Evolutionary conservation across 2,329 filamentous ascomycete genomes (phyloP), one percentile per base, ranked within the genome.

Genomic region (Trichoderma atroviride): DNA sequence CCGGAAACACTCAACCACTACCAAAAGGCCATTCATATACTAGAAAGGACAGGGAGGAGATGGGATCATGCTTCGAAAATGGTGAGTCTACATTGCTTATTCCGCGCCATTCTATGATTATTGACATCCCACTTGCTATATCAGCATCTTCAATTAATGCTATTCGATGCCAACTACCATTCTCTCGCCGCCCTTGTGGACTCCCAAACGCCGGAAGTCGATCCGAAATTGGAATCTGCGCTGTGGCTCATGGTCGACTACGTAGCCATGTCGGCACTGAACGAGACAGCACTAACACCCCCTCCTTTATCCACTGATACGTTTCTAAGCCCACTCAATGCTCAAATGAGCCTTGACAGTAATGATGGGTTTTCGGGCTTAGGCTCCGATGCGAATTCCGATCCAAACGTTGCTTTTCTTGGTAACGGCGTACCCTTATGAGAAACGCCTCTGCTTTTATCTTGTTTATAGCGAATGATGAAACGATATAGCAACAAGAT

Each of bases 21-120:
- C 40, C 64, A 67, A 37, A 58, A 67, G 22, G 40, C 64, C 9
- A 67, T 67, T 16, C 37, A 59, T 19, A 67, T 67, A 2, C n/a
- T 67, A 9, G 64, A 67, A 52, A 57, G 64, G 7, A 56, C 58
- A 16, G 64, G 64, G n/a, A 59, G 64, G 40, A 67, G 64, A 33
- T 67, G 64, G 64, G 64, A 67, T 19, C 64, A 67, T 58, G 64
- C 64, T 52, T 67, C 64, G 53, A 67, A 67, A 67, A 67, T 67
- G 64, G 64, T 67, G 40, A 67, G 64, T 52, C 40, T 64, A 27
- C 40, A 19, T 13, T 33, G 0, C 2, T 19, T 43, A n/a, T 29
- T 14, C n/a, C 47, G 3, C 6, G 16, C 31, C 16, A 0, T 33
- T 19, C 16, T 10, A 3, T 24, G 19, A 35, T 13, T 37, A 47